Evolutionary conservation across 257 asterid genomes (phyloP).

Genomic region (Perilla frutescens): DNA sequence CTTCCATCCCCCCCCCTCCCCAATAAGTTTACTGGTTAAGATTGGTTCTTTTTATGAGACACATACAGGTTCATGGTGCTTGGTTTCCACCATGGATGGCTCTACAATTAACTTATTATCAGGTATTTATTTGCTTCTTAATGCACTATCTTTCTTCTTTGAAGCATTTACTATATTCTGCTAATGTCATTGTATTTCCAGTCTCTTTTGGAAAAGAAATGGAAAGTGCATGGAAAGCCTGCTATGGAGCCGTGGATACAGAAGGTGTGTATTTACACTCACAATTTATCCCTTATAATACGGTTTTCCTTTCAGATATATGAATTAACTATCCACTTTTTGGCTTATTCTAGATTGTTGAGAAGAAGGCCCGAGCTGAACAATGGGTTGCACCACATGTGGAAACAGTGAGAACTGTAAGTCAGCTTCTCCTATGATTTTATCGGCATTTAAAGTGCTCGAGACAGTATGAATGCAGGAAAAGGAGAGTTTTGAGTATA

Average conservation of each 20-base stretch:
- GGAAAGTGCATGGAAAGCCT: conserved; percentile 76
- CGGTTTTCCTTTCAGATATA: conserved; percentile 10
- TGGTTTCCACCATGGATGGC: conserved; percentile 97
- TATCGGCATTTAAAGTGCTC: not conserved
- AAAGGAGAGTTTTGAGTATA: not conserved
- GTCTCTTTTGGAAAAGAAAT: conserved; percentile 60
- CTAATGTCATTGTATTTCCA: conserved; percentile 40
- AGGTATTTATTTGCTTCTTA: conserved; percentile 48
- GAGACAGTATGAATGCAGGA: not conserved
- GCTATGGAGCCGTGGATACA: conserved; percentile 53
- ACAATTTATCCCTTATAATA: not conserved
- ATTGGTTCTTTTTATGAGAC: conserved; percentile 27
- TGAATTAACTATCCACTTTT: conserved; percentile 15
- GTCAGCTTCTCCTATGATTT: conserved; percentile 34
- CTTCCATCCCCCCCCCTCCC: not conserved
- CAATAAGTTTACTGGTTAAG: conserved; percentile 11
- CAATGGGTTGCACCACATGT: conserved; percentile 79
- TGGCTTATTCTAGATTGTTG: conserved; percentile 52
- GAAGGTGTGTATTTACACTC: conserved; percentile 49
- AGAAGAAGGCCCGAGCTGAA: conserved; percentile 66
- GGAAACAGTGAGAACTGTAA: conserved; percentile 61
- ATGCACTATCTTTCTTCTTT: not conserved
- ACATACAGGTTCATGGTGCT: conserved; percentile 70
- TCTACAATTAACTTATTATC: conserved; percentile 47
- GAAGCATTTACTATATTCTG: conserved; percentile 20